Evolutionary conservation across 805 yeast species (phyloP).

Genomic region (Phaffomyces antillensis): DNA sequence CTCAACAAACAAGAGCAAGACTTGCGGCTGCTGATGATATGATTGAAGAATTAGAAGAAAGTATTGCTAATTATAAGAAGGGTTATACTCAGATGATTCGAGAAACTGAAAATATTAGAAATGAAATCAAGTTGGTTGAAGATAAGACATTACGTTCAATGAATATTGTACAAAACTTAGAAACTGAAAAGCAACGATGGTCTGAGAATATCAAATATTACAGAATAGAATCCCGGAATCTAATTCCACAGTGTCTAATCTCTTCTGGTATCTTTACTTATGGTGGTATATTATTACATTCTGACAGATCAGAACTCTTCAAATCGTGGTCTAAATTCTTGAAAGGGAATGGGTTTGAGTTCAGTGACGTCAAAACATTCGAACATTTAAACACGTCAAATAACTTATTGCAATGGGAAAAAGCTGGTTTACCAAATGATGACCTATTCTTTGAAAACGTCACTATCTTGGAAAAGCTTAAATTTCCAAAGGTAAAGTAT

Average conservation of each 20-base stretch:
- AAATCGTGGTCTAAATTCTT: conserved; percentile 33
- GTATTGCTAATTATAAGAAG: conserved; percentile 60
- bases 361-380: conserved; percentile 30
- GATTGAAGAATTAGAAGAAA: conserved; percentile 65
- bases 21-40: conserved; percentile 72
- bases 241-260: conserved; percentile 62
- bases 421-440: conserved; percentile 48
- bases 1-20: conserved; percentile 58
- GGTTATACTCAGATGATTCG: conserved; percentile 70
- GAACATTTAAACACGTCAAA: conserved; percentile 33
- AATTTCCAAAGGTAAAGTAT: conserved; percentile 35
- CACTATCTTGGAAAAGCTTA: conserved; percentile 36
- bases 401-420: conserved; percentile 44
- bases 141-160: conserved; percentile 55
- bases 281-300: conserved; percentile 51
- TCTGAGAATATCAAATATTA: conserved; percentile 46
- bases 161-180: conserved; percentile 52
- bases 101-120: conserved; percentile 68
- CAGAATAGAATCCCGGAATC: conserved; percentile 32
- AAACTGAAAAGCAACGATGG: conserved; percentile 74
- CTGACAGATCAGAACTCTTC: conserved; percentile 31
- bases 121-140: conserved; percentile 60
- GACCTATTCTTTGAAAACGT: conserved; percentile 59
- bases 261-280: conserved; percentile 57
- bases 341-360: conserved; percentile 28